Conservation (phyloP, 805 yeast genomes). For the Komagataella populi region DNA sequence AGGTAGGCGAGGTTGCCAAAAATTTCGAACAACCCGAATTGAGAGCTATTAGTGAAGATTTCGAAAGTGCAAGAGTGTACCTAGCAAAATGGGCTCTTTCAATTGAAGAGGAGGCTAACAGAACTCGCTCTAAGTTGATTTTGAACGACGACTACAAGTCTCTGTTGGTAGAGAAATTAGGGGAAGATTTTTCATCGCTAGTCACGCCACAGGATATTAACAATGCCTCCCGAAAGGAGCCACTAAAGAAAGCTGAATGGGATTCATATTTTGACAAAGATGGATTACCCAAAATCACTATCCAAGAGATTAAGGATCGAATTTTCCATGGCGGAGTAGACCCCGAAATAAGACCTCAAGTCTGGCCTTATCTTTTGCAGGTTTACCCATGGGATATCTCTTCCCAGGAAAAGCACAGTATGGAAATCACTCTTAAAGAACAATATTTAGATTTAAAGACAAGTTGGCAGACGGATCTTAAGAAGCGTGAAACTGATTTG, state of each 20-base stretch:
- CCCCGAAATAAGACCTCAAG: conserved; percentile 47
- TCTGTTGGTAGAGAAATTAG: conserved; percentile 45
- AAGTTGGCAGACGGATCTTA: conserved; percentile 56
- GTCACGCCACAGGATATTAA: conserved; percentile 47
- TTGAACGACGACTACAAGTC: conserved; percentile 46
- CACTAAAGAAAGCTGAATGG: conserved; percentile 71
- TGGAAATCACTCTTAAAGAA: conserved; percentile 39
- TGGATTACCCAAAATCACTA: conserved; percentile 66
- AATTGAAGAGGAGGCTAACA: conserved; percentile 82
- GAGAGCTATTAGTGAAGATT: conserved; percentile 69
- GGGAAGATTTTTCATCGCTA: conserved; percentile 29
- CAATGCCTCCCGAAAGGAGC: conserved; percentile 50
- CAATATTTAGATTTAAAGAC: conserved; percentile 39
- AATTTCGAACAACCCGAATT: conserved; percentile 71
- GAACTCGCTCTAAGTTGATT: conserved; percentile 34
- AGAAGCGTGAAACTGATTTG: conserved; percentile 35
- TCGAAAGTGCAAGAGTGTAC: conserved; percentile 84
- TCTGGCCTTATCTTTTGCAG: conserved; percentile 76
- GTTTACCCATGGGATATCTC: conserved; percentile 88
- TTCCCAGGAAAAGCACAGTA: conserved; percentile 46
- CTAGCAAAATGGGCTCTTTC: conserved; percentile 95
- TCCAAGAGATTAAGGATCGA: conserved; percentile 63
- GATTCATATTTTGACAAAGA: conserved; percentile 62
- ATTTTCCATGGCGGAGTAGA: conserved; percentile 85
- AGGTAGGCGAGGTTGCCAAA: conserved; percentile 41